phyloP scores from a whole-genome alignment of 2,329 filamentous ascomycete species.

The Hymenotorrendiella dingleyae region DNA sequence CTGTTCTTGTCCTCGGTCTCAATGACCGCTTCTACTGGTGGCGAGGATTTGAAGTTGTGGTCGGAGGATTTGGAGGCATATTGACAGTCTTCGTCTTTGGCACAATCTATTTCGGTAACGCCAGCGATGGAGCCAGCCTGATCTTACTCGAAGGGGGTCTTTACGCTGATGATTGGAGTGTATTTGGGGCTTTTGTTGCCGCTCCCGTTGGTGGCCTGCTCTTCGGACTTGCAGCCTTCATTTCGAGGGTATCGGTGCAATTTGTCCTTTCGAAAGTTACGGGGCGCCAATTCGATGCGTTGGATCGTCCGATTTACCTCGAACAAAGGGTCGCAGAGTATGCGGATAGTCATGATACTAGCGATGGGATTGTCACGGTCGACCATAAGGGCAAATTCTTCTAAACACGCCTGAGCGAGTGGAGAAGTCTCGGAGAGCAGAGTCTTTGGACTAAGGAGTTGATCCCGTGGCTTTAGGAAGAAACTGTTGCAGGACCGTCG shows the following conservation, averaged over 20 bases:
- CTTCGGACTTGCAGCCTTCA: conserved; percentile 61
- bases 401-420: no score
- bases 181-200: conserved; percentile 76
- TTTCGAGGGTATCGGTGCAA: conserved; percentile 51
- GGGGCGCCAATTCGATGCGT: conserved; percentile 59
- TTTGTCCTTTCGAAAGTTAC: conserved; percentile 50
- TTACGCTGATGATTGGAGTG: conserved; percentile 73
- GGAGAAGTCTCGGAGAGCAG: no score
- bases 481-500: no score
- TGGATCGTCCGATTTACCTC: conserved; percentile 49
- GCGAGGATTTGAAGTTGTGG: conserved; percentile 74
- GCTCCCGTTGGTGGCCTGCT: conserved; percentile 70
- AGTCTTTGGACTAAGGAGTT: no score
- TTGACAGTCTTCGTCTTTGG: conserved; percentile 78
- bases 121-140: conserved; percentile 56
- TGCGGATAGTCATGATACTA: conserved; percentile 17
- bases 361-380: conserved; percentile 21
- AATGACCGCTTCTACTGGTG: conserved; percentile 63
- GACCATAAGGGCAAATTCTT: conserved; percentile 31
- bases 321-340: conserved; percentile 28
- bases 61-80: conserved; percentile 71
- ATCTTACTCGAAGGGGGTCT: conserved; percentile 68
- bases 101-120: conserved; percentile 68
- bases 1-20: conserved; percentile 68
- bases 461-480: no score